Base-by-base conservation (phyloP, 768 basidiomycete genomes). In the Leccinum ochraceum region DNA sequence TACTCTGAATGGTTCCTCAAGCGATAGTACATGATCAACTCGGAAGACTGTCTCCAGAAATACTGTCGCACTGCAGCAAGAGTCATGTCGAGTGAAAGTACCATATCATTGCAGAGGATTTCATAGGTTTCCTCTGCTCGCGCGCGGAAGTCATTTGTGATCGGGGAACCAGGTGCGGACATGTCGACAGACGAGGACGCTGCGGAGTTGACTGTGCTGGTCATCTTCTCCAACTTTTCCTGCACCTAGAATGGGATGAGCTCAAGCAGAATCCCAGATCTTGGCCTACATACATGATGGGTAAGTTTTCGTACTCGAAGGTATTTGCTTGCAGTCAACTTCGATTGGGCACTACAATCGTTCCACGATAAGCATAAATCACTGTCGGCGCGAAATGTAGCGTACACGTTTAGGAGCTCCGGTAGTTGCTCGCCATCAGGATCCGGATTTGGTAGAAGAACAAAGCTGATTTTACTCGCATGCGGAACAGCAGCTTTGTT, bases 51-150 rank as follows among this genome's bases (percentile, higher is more conserved):
- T 67, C 85, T 86, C 94, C 93, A 97, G 22, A 94, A 83, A 67
- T 86, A 97, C 72, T 95, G 94, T 61, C 93, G 86, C 60, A 95
- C 88, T 17, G 90, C 90, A 4, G 92, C 95, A 37, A 99, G 81
- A 6, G 92, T 95, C 87, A 96, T 94, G 64, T 88, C 86, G 28
- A 90, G 78, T 24, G 95, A 90, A 36, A 98, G 79, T 16, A 91
- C 77, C n/a, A 82, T 78, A 62, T 93, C 90, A 65, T 92, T 93
- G 75, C 95, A 97, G 28, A 97, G 72, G 49, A 98, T 85, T 75
- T 98, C 95, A 71, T 92, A 89, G 30, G 82, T 68, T 26, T 94
- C 89, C 65, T 94, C 92, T 10, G 84, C 77, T 61, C 75, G 76
- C 8, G 62, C 62, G 60, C 63, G 69, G 60, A 63, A 62, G 52